Evolutionary conservation across 192 early-diverging fungal species (phyloP).

Genomic region (Backusella morwellensis): DNA sequence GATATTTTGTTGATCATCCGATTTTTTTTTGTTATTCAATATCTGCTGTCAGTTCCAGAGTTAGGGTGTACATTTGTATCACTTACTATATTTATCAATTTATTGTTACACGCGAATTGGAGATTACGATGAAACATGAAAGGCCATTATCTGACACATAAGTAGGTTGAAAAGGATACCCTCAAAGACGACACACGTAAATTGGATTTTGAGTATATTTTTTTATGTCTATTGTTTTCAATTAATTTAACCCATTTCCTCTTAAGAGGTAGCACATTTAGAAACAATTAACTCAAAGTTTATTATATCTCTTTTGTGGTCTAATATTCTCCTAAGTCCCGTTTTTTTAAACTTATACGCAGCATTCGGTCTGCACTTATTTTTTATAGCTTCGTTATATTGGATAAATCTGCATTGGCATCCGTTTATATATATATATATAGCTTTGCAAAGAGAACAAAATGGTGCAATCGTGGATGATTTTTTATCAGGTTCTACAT

Average conservation of each 20-base stretch:
- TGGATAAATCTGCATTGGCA: background rate
- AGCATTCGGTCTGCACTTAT: background rate
- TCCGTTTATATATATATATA: background rate
- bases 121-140: too few species aligned
- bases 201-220: background rate
- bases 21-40: background rate
- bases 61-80: background rate
- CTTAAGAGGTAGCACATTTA: background rate
- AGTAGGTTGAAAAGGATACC: background rate
- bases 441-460: background rate
- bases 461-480: background rate
- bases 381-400: background rate
- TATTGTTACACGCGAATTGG: background rate
- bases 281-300: background rate
- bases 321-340: background rate
- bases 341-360: background rate
- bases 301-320: too few species aligned
- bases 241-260: background rate
- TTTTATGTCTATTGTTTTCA: background rate
- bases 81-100: background rate
- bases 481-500: background rate
- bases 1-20: background rate
- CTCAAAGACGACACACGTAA: background rate
- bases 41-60: background rate
- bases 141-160: background rate